phyloP scores from a whole-genome alignment of 2,329 filamentous ascomycete species.

The Pyrenophora seminiperda region DNA sequence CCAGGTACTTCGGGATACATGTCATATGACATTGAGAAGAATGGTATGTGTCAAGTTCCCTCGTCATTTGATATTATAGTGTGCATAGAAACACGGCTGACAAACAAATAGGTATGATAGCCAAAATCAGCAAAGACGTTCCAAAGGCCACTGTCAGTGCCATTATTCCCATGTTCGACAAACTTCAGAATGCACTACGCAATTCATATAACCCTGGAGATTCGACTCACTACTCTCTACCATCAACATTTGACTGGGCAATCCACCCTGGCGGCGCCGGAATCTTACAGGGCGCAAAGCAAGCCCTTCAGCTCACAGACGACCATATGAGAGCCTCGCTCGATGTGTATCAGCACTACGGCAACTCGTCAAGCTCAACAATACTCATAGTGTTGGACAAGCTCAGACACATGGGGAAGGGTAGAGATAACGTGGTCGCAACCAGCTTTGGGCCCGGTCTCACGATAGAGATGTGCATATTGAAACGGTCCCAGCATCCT shows the following conservation, averaged over 20 bases:
- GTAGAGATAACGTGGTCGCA: conserved; percentile 66
- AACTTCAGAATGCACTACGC: conserved; percentile 17
- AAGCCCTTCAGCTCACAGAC: conserved; percentile 60
- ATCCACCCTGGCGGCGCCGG: conserved; percentile 72
- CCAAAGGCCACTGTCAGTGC: conserved; percentile 22
- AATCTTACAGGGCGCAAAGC: conserved; percentile 68
- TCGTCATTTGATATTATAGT: not conserved
- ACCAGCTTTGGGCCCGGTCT: conserved; percentile 75
- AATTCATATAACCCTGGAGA: conserved; percentile 28
- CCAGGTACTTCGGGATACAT: conserved; percentile 67
- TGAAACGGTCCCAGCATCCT: conserved; percentile 53
- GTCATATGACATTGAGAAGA: conserved; percentile 68
- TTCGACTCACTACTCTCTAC: conserved; percentile 38
- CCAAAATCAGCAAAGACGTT: conserved; percentile 31
- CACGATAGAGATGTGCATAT: conserved; percentile 69
- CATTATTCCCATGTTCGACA: conserved; percentile 42
- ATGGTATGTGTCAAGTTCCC: conserved; percentile 52
- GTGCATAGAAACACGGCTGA: not conserved
- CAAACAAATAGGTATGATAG: conserved; percentile 22
- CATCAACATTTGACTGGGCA: conserved; percentile 72
- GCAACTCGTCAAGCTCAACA: conserved; percentile 71
- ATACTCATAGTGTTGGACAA: conserved; percentile 70
- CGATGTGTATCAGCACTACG: conserved; percentile 69
- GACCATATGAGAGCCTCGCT: conserved; percentile 73
- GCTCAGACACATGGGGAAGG: conserved; percentile 52